Evolutionary conservation across 1,284 basidiomycete species (phyloP).

Genomic region (Coniophora puteana): DNA sequence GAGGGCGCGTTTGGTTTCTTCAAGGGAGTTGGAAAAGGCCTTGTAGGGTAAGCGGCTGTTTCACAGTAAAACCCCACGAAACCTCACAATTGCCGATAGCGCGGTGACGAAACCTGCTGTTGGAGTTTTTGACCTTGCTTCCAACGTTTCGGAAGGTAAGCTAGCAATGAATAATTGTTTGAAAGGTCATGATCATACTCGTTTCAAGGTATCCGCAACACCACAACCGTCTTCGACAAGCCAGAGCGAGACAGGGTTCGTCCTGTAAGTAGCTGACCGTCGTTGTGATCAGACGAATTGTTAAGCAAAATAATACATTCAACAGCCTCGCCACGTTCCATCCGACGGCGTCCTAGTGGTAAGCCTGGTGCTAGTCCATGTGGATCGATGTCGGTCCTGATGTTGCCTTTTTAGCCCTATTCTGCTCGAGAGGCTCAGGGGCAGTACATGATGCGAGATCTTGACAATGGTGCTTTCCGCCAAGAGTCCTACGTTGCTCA

Average conservation of each 20-base stretch:
- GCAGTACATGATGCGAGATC: constrained; percentile 94
- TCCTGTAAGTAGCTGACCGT: constrained; percentile 57
- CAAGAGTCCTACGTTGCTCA: constrained; percentile 91
- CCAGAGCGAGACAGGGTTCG: constrained; percentile 88
- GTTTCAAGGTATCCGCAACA: constrained; percentile 83
- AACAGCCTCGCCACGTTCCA: constrained; percentile 81
- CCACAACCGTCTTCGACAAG: constrained; percentile 96
- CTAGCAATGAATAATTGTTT: background rate
- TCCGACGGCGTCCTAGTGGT: constrained; percentile 84
- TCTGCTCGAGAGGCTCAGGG: constrained; percentile 88
- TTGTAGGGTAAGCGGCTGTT: constrained; percentile 74
- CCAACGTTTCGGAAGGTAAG: constrained; percentile 91
- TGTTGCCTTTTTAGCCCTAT: constrained; percentile 59
- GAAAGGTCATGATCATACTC: constrained; percentile 8
- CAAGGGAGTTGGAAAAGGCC: constrained; percentile 95
- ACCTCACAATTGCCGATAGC: constrained; percentile 36
- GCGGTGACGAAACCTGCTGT: constrained; percentile 96
- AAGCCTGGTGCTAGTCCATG: constrained; percentile 25
- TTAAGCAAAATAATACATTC: background rate
- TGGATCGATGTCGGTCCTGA: constrained; percentile 2
- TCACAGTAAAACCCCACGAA: too few relatives aligned
- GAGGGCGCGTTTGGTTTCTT: constrained; percentile 96
- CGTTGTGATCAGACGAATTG: background rate
- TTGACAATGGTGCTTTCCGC: constrained; percentile 85
- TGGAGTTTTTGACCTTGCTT: constrained; percentile 94